These are phyloP conservation scores for Solanum chiquidenum DNA, from an alignment of 257 asterid species.

Conservation along the genomic window DNA sequence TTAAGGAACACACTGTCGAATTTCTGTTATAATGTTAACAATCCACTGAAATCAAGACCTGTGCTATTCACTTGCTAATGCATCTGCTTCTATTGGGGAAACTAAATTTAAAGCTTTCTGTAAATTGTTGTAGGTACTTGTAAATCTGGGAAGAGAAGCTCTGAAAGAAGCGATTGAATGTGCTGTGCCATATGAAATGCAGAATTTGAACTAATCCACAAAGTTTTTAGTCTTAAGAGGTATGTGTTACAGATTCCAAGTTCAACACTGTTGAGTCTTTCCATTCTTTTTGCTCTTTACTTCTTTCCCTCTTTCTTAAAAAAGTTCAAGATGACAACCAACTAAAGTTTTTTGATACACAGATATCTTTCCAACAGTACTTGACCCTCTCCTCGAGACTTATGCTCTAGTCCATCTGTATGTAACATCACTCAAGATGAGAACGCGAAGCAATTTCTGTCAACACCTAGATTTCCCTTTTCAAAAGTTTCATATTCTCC, in stretches of 20 bases:
- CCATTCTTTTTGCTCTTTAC: not conserved
- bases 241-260: not conserved
- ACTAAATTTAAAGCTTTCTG: not conserved
- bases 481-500: not conserved
- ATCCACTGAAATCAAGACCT: not conserved
- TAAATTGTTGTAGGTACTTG: conserved; percentile 16
- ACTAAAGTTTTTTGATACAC: not conserved
- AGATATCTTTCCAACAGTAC: not conserved
- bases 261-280: not conserved
- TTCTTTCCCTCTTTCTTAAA: not conserved
- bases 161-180: conserved; percentile 33
- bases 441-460: not conserved
- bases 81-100: not conserved
- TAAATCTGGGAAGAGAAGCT: conserved; percentile 38
- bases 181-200: conserved; percentile 29
- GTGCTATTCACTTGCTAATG: not conserved
- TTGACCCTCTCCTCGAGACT: not conserved
- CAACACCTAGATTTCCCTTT: not conserved
- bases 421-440: not conserved
- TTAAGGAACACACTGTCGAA: not conserved
- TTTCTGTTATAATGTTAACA: not conserved
- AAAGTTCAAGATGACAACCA: not conserved
- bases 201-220: not conserved
- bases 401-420: not conserved
- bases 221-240: not conserved